Evolutionary conservation across 352 stramenopile species (phyloP).

Genomic region (Globisporangium solare): DNA sequence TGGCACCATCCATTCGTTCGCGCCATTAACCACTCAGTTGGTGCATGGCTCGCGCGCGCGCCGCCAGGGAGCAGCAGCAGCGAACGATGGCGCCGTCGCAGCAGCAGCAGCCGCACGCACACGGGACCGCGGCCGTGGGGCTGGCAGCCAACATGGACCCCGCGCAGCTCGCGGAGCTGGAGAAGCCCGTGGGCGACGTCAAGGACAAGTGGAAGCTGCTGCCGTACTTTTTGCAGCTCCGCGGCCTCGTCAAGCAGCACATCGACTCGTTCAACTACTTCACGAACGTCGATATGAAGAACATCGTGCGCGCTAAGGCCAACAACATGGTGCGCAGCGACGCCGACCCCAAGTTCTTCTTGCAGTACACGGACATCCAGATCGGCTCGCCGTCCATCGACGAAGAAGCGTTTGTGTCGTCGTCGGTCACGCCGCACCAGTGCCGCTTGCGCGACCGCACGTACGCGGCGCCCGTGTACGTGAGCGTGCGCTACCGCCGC

Average conservation of each 20-base stretch:
- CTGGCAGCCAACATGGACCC: constrained; percentile 10
- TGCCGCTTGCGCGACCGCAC: constrained; percentile 98
- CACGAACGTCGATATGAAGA: constrained; percentile 97
- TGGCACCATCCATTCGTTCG: constrained; percentile 11
- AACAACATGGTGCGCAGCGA: constrained; percentile 90
- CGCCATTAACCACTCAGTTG: constrained; percentile 1
- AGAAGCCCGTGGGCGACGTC: constrained; percentile 70
- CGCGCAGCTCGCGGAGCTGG: constrained; percentile 49
- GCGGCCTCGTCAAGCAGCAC: constrained; percentile 95
- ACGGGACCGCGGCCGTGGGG: constrained; percentile 6
- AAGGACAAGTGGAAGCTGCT: constrained; percentile 98
- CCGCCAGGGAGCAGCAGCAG: background rate
- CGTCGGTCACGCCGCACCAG: constrained; percentile 95
- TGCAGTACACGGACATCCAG: constrained; percentile 98
- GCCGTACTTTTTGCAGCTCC: constrained; percentile 95
- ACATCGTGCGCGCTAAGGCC: constrained; percentile 95
- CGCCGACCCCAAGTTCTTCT: constrained; percentile 98
- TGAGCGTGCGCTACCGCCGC: constrained; percentile 97
- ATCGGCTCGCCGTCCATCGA: constrained; percentile 95
- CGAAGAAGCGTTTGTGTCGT: constrained; percentile 94
- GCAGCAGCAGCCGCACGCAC: constrained; percentile 6
- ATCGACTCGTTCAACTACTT: constrained; percentile 99
- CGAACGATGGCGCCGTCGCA: constrained; percentile 8
- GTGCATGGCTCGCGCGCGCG: background rate
- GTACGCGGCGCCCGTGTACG: constrained; percentile 98